These are phyloP conservation scores for Neurospora sublineolata DNA, from an alignment of 495 filamentous ascomycete genomes.

Conservation along the genomic window DNA sequence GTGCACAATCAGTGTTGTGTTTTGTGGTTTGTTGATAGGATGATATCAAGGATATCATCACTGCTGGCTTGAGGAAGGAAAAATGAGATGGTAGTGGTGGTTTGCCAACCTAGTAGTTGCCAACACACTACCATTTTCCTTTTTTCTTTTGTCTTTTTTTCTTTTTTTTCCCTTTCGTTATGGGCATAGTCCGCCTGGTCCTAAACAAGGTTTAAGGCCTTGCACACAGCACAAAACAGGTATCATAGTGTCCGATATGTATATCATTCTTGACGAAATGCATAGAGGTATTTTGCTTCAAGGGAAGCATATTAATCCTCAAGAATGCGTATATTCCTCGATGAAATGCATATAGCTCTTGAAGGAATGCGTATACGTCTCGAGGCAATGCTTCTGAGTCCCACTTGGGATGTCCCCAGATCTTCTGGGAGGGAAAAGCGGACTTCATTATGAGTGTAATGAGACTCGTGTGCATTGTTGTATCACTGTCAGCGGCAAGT, in stretches of 20 bases:
- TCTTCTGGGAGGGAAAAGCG: background rate
- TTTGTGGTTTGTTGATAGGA: background rate
- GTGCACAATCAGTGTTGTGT: background rate
- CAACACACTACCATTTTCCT: background rate
- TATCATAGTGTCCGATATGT: background rate
- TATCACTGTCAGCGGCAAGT: too few relatives aligned
- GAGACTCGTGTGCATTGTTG: background rate
- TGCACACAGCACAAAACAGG: background rate
- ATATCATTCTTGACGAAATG: background rate
- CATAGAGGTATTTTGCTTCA: background rate
- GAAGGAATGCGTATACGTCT: background rate
- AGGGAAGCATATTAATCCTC: background rate
- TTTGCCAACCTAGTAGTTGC: background rate
- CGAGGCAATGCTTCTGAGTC: background rate
- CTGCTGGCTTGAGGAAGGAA: background rate
- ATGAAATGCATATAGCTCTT: background rate
- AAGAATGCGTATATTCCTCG: background rate
- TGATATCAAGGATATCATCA: background rate
- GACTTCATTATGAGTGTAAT: background rate
- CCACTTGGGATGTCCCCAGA: background rate
- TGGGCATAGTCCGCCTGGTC: background rate
- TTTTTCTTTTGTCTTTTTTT: background rate
- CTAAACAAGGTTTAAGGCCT: background rate
- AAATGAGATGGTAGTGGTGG: background rate
- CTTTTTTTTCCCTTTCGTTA: background rate